Evolutionary conservation across 2,329 filamentous ascomycete species (phyloP).

Genomic region (Mycogone perniciosa): DNA sequence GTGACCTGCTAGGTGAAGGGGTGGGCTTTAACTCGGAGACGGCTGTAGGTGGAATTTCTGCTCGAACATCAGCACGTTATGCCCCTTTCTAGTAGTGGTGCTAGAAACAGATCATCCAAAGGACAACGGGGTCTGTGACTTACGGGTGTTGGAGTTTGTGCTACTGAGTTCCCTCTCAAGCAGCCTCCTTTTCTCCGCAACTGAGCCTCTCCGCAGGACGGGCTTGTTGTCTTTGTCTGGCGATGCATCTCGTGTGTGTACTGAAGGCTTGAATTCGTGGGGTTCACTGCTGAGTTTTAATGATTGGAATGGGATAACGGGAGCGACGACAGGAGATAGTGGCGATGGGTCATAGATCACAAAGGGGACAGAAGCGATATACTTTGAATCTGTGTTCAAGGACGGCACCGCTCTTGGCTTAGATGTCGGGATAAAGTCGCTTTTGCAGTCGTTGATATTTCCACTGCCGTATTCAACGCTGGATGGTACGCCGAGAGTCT

Average conservation of each 20-base stretch:
- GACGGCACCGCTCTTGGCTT: neutral
- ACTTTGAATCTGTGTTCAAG: neutral
- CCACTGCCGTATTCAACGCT: neutral
- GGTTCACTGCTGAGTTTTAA: neutral
- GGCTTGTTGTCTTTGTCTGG: neutral
- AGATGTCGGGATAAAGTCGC: neutral
- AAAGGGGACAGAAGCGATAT: no score
- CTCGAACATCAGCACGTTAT: neutral
- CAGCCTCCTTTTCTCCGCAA: conserved; percentile 20
- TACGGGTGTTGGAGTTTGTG: neutral
- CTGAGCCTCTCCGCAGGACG: conserved; percentile 8
- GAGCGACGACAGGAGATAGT: neutral
- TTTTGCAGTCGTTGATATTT: neutral
- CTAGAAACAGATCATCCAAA: neutral
- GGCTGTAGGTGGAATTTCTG: neutral
- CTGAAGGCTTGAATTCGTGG: neutral
- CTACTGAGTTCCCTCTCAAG: conserved; percentile 14
- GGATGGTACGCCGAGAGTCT: conserved; percentile 22
- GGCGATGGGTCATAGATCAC: neutral
- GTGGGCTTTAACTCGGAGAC: conserved; percentile 1
- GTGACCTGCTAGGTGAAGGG: neutral
- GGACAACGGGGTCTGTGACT: neutral
- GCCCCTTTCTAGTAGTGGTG: neutral
- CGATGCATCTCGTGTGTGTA: neutral
- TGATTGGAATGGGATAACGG: neutral